Evolutionary conservation across 176 grass and related monocot genomes (phyloP).

Genomic region (Elaeis guineensis): DNA sequence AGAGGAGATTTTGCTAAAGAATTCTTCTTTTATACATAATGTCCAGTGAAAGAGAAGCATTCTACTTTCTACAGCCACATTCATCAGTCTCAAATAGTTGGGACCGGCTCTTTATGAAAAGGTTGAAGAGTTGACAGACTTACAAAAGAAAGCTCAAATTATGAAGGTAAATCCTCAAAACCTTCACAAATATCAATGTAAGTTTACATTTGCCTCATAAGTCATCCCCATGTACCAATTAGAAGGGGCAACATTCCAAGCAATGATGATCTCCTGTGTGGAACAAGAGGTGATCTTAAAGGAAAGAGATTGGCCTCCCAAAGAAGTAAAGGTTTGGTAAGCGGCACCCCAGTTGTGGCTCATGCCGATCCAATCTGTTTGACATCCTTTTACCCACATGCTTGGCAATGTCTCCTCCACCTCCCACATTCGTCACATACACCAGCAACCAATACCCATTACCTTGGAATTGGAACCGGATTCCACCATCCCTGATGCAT

Average conservation of each 20-base stretch:
- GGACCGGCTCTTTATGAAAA: no score
- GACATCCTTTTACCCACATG: slow-evolving; percentile 18
- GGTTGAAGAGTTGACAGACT: no score
- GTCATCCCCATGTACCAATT: slow-evolving; percentile 35
- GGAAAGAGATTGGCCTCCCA: slow-evolving; percentile 26
- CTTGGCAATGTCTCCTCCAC: slow-evolving; percentile 30
- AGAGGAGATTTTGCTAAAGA: no score
- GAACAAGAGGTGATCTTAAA: slow-evolving; percentile 35
- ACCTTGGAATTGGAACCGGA: slow-evolving; percentile 45
- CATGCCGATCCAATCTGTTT: slow-evolving; percentile 15
- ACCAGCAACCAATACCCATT: slow-evolving; percentile 61
- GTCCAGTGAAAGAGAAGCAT: no score
- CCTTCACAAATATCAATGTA: neutral
- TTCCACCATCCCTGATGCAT: slow-evolving; percentile 29
- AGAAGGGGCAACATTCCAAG: slow-evolving; percentile 32
- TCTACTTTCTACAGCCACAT: no score
- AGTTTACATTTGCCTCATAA: slow-evolving; percentile 62
- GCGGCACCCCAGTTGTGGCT: slow-evolving; percentile 53
- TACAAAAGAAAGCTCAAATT: no score
- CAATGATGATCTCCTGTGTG: slow-evolving; percentile 25
- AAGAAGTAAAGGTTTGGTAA: slow-evolving; percentile 33
- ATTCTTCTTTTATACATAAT: no score
- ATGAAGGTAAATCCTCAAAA: no score
- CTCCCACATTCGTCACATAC: slow-evolving; percentile 50
- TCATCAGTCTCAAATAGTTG: no score